These are phyloP conservation scores for Raffaelea arxii DNA, from an alignment of 2,329 filamentous ascomycete genomes.

Conservation along the genomic window DNA sequence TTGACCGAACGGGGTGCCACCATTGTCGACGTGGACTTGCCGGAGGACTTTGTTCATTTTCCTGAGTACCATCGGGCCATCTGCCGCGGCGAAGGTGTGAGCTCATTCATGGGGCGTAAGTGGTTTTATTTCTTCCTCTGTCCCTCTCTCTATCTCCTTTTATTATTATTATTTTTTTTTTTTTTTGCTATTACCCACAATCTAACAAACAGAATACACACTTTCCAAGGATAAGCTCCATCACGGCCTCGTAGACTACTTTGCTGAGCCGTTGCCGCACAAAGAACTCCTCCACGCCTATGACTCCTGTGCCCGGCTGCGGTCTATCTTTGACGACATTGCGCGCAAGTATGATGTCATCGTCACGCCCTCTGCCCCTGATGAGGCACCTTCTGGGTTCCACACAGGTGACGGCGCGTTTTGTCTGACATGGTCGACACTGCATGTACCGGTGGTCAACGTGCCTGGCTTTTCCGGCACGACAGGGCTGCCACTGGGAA, in stretches of 20 bases:
- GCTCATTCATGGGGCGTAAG: slow-evolving; percentile 31
- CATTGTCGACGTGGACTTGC: slow-evolving; percentile 46
- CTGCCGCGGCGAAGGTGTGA: slow-evolving; percentile 40
- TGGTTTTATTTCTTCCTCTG: no score
- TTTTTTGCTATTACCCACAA: no score
- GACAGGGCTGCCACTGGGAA: slow-evolving; percentile 48
- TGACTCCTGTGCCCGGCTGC: slow-evolving; percentile 41
- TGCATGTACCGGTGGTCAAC: slow-evolving; percentile 56
- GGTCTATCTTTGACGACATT: slow-evolving; percentile 45
- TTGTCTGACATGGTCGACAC: slow-evolving; percentile 4
- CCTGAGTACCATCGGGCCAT: slow-evolving; percentile 37
- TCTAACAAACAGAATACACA: neutral
- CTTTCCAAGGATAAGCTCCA: slow-evolving; percentile 35
- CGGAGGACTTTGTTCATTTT: slow-evolving; percentile 35
- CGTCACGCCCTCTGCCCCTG: slow-evolving; percentile 46
- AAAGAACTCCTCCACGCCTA: slow-evolving; percentile 42
- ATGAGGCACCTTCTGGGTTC: slow-evolving; percentile 35
- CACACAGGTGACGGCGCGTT: neutral
- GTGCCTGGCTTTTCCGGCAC: slow-evolving; percentile 51
- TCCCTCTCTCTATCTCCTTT: no score
- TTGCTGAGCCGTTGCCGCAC: slow-evolving; percentile 39
- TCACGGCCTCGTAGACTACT: slow-evolving; percentile 33
- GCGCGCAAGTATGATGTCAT: slow-evolving; percentile 42
- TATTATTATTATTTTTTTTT: no score
- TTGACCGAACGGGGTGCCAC: slow-evolving; percentile 37